Base-by-base conservation (phyloP, 805 yeast genomes). In the Hanseniaspora opuntiae region DNA sequence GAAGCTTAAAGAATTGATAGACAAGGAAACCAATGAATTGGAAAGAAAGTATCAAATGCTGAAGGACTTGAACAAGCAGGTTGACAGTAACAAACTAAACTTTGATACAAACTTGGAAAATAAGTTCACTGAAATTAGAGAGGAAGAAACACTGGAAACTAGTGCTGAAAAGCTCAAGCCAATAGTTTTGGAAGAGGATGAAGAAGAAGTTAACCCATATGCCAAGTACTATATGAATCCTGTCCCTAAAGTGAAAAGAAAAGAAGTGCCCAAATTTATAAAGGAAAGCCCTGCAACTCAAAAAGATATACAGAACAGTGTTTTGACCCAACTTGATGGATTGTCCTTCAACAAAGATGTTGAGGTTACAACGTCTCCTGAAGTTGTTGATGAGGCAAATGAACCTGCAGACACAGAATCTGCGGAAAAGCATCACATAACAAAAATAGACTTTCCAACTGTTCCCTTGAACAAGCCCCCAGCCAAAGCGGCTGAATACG, bases 381-480 rank as follows among this genome's bases (percentile, higher is more conserved):
- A 39, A 55, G 56, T 30, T 56, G 55, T 33, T 50, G 53, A 38
- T 4, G 32, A 22, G 22, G 3, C 28, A 14, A 8, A 30, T 30
- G 28, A 22, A n/a, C 19, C 19, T 35, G 9, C 38, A 39, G 4
- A 20, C 16, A 25, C 16, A 17, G 44, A 44, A 12, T 16, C 30
- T 17, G 3, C 14, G 4, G 41, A 39, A 17, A 25, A 47, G 17
- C 20, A 42, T 11, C 54, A 39, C 44, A 65, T 70, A 20, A 71
- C 73, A 1, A 65, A 65, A 47, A 64, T 65, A 55, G 62, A 68
- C 50, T 71, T 71, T 56, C 75, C 75, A 32, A 65, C 70, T 24
- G 74, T 71, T 3, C 75, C 75, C 2, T 56, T 63, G 12, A 61
- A 59, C 19, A 69, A 63, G 45, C 61, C 56, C 32, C 55, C 60